Base-by-base conservation (phyloP, 2,329 filamentous ascomycete species). In the Sporothrix brasiliensis region DNA sequence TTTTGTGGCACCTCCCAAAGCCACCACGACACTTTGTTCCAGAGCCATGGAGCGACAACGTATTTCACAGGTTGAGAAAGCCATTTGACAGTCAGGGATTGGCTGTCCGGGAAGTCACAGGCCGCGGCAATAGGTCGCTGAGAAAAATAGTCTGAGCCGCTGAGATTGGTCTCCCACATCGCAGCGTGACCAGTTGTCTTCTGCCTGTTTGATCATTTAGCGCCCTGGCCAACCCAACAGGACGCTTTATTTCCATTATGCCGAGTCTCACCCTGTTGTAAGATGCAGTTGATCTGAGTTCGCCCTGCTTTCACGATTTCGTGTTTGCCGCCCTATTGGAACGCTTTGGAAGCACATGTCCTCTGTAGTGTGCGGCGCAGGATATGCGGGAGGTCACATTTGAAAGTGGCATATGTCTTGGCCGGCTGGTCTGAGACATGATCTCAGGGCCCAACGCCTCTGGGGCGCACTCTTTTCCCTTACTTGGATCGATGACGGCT, bases 381-480 rank as follows among this genome's bases (percentile, higher is more conserved):
- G 49, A n/a, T 49, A 21, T n/a, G 21, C 52, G 34, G 34, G 34
- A 34, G 49, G 47, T 53, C 63, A 19, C 49, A 16, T 52, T 47
- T 24, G 4, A 30, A 13, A 27, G 21, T 30, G 41, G 41, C 60
- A 65, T n/a, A 14, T 49, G 61, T 47, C 44, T 52, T 19, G 63
- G 30, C 49, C 47, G 53, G 47, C 63, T 67, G 63, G 30, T 13
- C 63, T 53, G 63, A 67, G 63, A 67, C 63, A 67, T 11, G 14
- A 13, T 14, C 44, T 24, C 44, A 30, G 24, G 16, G 41, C 44
- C 47, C 16, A 21, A 27, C 58, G 24, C 27, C 27, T 7, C 16
- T 52, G 49, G 44, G 41, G 39, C 14, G 30, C n/a, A n/a, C 39
- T 7, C 34, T 24, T 1, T 58, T 54, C 39, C 53, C 52, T 16